A percentile compares a stretch with the other conserved stretches of the same genome.
Evolutionary conservation across 352 stramenopile species (phyloP).

Genomic region (Blastocystis sp.): DNA sequence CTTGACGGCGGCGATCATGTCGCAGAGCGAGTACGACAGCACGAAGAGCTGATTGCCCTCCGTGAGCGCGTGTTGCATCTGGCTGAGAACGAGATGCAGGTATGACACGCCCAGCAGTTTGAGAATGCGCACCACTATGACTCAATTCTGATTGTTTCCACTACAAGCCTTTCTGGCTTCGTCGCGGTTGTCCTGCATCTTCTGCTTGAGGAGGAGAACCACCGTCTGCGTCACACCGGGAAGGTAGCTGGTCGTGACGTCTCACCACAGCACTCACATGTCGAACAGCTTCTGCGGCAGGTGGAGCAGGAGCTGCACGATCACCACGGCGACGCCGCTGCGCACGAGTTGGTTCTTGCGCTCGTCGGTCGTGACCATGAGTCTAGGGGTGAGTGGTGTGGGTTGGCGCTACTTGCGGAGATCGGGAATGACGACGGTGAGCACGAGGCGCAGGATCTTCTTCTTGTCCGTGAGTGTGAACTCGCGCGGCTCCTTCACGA

Average conservation of each 20-base stretch:
- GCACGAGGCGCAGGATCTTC: slow-evolving; percentile 45
- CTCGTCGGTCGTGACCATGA: slow-evolving; percentile 29
- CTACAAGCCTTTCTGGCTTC: slow-evolving; percentile 48
- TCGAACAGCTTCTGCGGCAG: slow-evolving; percentile 38
- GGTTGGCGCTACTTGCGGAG: not conserved
- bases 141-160: not conserved
- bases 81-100: slow-evolving; percentile 28
- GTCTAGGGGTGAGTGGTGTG: not conserved
- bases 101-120: slow-evolving; percentile 27
- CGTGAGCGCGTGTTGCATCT: slow-evolving; percentile 57
- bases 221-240: slow-evolving; percentile 47
- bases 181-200: slow-evolving; percentile 52
- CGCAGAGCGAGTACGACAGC: slow-evolving; percentile 62
- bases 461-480: not conserved
- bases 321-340: slow-evolving; percentile 47
- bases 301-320: slow-evolving; percentile 27
- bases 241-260: slow-evolving; percentile 14
- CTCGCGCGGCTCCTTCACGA: not conserved
- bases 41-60: slow-evolving; percentile 73
- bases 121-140: slow-evolving; percentile 28
- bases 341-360: slow-evolving; percentile 25
- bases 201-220: slow-evolving; percentile 50
- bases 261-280: not conserved
- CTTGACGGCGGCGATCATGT: slow-evolving; percentile 24
- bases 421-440: slow-evolving; percentile 54